These are phyloP conservation scores for Batrachochytrium dendrobatidis DNA, from an alignment of 371 early-diverging fungal genomes.

Conservation along the genomic window DNA sequence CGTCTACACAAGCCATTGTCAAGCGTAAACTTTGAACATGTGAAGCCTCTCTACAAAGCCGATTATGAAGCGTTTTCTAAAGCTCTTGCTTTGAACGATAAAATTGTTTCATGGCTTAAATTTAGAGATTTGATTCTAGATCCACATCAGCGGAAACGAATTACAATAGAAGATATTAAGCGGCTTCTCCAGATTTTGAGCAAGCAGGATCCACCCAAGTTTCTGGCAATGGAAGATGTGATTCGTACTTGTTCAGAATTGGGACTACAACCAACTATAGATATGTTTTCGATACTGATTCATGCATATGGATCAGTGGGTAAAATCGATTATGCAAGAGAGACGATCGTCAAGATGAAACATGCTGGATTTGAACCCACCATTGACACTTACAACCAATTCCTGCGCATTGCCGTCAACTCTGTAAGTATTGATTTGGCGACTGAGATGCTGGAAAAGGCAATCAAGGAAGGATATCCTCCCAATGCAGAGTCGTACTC, in stretches of 20 bases:
- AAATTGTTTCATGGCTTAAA: background rate
- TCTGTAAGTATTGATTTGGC: background rate
- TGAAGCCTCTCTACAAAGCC: too few species aligned
- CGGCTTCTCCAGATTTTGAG: background rate
- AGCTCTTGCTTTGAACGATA: background rate
- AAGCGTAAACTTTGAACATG: too few species aligned
- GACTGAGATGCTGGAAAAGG: background rate
- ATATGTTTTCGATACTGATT: background rate
- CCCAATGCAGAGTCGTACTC: background rate
- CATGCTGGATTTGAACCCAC: background rate
- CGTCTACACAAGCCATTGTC: too few species aligned
- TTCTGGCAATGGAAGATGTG: background rate
- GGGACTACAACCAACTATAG: background rate
- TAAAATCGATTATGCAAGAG: background rate
- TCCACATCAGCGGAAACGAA: background rate
- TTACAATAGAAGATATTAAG: background rate
- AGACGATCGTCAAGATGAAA: background rate
- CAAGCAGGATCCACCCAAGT: background rate
- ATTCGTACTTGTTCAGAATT: background rate
- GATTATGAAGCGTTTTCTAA: background rate
- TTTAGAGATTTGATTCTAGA: background rate
- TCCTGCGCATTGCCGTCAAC: background rate
- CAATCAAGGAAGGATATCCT: background rate
- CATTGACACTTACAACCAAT: background rate
- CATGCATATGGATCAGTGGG: background rate